Evolutionary conservation across 352 stramenopile species (phyloP).

Genomic region (Phytophthora rubi): DNA sequence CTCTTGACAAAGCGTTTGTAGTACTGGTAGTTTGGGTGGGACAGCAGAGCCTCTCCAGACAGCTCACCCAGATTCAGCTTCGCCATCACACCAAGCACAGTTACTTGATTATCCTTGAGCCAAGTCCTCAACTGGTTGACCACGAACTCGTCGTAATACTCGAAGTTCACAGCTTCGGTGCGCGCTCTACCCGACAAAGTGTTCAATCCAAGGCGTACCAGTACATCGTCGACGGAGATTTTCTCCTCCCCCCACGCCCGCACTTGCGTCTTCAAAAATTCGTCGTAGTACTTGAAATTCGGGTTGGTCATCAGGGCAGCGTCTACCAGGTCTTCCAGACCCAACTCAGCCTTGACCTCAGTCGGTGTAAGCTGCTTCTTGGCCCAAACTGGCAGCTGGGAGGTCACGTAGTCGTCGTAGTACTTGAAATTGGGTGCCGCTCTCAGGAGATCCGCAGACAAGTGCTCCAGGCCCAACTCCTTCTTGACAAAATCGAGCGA

Average conservation of each 20-base stretch:
- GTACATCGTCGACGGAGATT: neutral
- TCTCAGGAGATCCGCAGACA: neutral
- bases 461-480: constrained; percentile 3
- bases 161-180: constrained; percentile 11
- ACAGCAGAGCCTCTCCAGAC: neutral
- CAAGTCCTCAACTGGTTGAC: constrained; percentile 4
- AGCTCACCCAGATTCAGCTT: constrained; percentile 15
- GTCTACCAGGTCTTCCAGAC: neutral
- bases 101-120: neutral
- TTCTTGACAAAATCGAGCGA: constrained; percentile 14
- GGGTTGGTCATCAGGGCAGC: neutral
- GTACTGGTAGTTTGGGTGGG: constrained; percentile 19
- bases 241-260: constrained; percentile 6
- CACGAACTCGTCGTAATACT: constrained; percentile 22
- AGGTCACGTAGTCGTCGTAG: constrained; percentile 24
- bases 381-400: constrained; percentile 20
- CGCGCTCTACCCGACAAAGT: constrained; percentile 1
- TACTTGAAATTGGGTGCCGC: constrained; percentile 1
- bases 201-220: constrained; percentile 7
- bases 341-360: constrained; percentile 6
- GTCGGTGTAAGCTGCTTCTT: constrained; percentile 9
- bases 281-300: constrained; percentile 26
- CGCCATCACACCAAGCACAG: constrained; percentile 10
- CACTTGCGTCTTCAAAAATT: neutral
- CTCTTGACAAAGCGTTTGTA: constrained; percentile 19